Conservation (phyloP, 441 rosid genomes). For the Capsella rubella region DNA sequence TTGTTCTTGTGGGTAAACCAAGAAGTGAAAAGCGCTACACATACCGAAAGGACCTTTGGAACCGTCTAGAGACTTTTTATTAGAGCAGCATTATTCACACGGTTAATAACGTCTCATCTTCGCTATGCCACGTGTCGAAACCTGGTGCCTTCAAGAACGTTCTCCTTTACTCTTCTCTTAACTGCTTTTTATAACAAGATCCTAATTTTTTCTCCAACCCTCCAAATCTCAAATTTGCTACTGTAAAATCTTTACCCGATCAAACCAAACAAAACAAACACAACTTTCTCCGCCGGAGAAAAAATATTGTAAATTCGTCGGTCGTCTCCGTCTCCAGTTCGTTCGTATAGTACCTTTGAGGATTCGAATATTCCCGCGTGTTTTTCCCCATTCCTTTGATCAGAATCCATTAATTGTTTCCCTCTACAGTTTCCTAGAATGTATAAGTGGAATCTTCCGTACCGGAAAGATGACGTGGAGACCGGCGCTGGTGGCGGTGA, state of each 20-base stretch:
- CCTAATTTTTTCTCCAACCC: background rate
- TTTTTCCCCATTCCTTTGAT: background rate
- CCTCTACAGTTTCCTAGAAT: background rate
- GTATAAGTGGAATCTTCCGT: slow-evolving; percentile 59
- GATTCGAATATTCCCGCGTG: background rate
- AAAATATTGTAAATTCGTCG: background rate
- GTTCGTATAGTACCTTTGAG: background rate
- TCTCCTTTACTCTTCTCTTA: slow-evolving; percentile 27
- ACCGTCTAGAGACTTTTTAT: slow-evolving; percentile 21
- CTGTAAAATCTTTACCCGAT: background rate
- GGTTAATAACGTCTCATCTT: background rate
- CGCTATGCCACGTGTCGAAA: slow-evolving; percentile 24
- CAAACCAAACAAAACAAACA: background rate
- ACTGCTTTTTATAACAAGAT: slow-evolving; percentile 34
- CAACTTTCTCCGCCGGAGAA: background rate
- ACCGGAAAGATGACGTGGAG: slow-evolving; percentile 70
- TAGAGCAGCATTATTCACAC: background rate
- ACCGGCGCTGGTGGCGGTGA: slow-evolving; percentile 35
- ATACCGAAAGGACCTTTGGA: no score
- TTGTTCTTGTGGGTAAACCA: no score
- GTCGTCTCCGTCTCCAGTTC: background rate
- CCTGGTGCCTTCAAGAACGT: slow-evolving; percentile 32
- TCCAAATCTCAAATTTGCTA: background rate
- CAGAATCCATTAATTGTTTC: background rate
- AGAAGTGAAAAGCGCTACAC: no score